Percentiles rank a stretch among this genome's conserved stretches.
These are phyloP conservation scores for Fusarium albosuccineum DNA, from an alignment of 2,329 filamentous ascomycete genomes.

Conservation along the genomic window DNA sequence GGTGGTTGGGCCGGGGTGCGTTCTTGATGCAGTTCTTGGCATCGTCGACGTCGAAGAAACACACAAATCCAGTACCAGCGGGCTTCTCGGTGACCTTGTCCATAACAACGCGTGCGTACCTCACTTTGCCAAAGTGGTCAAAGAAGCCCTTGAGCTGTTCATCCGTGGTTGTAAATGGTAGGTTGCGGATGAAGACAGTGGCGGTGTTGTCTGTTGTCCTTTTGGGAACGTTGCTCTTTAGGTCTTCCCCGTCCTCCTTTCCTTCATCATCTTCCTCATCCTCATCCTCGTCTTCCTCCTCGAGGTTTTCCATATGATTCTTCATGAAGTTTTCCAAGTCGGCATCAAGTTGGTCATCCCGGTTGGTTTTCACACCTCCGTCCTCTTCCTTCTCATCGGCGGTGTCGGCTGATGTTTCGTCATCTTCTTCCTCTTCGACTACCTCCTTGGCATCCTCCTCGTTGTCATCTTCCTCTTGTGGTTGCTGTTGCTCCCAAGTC, in stretches of 20 bases:
- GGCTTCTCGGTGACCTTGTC: slow-evolving; percentile 88
- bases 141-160: slow-evolving; percentile 88
- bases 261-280: slow-evolving; percentile 58
- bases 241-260: slow-evolving; percentile 59
- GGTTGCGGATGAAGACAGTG: slow-evolving; percentile 92
- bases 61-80: slow-evolving; percentile 94
- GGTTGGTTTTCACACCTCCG: slow-evolving; percentile 51
- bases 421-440: slow-evolving; percentile 55
- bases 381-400: slow-evolving; percentile 49
- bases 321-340: slow-evolving; percentile 69
- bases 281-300: slow-evolving; percentile 67
- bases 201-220: slow-evolving; percentile 69
- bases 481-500: slow-evolving; percentile 79
- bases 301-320: slow-evolving; percentile 68
- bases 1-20: slow-evolving; percentile 72
- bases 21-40: slow-evolving; percentile 80
- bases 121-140: slow-evolving; percentile 84
- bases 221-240: slow-evolving; percentile 47
- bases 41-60: slow-evolving; percentile 84
- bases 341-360: slow-evolving; percentile 58
- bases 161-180: slow-evolving; percentile 90
- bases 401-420: slow-evolving; percentile 40
- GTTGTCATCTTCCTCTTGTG: slow-evolving; percentile 53
- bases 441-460: slow-evolving; percentile 56
- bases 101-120: slow-evolving; percentile 92